A percentile compares a stretch with the other conserved stretches of the same genome.
phyloP scores from a whole-genome alignment of 75 land plant species.

The Pinus tabuliformis region DNA sequence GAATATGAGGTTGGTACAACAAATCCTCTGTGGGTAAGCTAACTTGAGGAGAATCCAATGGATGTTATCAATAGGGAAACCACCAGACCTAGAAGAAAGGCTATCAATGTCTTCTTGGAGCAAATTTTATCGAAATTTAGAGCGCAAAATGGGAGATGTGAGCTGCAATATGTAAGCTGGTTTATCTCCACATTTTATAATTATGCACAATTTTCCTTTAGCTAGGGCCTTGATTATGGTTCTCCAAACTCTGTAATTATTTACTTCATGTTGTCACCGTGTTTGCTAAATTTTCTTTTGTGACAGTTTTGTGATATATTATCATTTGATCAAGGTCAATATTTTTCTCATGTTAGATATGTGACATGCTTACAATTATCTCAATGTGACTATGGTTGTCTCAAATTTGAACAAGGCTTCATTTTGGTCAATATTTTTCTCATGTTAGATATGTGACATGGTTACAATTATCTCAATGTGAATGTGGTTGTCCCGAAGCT shows the following conservation, averaged over 20 bases:
- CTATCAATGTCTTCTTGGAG: too few species aligned
- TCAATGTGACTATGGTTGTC: too few species aligned
- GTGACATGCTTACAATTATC: too few species aligned
- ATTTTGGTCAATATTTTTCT: neutral
- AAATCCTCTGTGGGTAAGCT: too few species aligned
- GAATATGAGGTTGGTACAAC: too few species aligned
- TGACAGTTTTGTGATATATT: neutral
- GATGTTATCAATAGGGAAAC: too few species aligned
- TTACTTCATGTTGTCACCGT: neutral
- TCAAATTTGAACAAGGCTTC: too few species aligned
- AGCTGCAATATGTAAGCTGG: conserved; percentile 55
- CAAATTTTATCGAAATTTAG: too few species aligned
- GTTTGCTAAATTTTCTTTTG: neutral
- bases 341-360: too few species aligned
- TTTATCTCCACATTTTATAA: neutral
- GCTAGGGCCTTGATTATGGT: neutral
- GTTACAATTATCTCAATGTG: conserved; percentile 76
- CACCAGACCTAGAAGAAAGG: too few species aligned
- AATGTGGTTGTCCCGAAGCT: conserved; percentile 83
- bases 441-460: conserved; percentile 84
- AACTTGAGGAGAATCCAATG: too few species aligned
- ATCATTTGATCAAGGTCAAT: neutral
- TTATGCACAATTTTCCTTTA: neutral
- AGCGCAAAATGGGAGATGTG: too few species aligned
- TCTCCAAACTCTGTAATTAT: neutral